A percentile compares a stretch with the other conserved stretches of the same genome.
Conservation (phyloP, 2,329 filamentous ascomycete species). For the Clonostachys solani region DNA sequence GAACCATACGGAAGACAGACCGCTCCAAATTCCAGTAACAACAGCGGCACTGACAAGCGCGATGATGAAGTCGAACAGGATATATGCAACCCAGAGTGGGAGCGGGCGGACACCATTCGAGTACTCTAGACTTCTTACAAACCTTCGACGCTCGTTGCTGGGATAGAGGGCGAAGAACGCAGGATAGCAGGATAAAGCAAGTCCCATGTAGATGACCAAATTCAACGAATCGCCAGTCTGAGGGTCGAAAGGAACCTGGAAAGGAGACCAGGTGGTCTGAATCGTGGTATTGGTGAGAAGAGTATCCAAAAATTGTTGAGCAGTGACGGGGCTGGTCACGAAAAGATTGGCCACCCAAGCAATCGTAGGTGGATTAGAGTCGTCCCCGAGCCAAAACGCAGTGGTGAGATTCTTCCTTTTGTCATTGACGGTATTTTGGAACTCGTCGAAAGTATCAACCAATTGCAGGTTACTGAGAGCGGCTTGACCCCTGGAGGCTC, state of each 20-base stretch:
- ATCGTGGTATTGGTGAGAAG: constrained; percentile 66
- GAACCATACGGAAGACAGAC: constrained; percentile 66
- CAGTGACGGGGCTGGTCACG: constrained; percentile 53
- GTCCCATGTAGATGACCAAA: constrained; percentile 74
- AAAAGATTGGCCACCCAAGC: constrained; percentile 65
- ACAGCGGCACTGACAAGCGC: constrained; percentile 63
- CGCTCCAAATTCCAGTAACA: constrained; percentile 64
- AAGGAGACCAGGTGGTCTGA: constrained; percentile 66
- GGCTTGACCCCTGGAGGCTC: not conserved
- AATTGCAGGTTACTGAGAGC: constrained; percentile 32
- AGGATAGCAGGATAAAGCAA: constrained; percentile 74
- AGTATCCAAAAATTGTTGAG: constrained; percentile 63
- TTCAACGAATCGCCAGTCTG: constrained; percentile 70
- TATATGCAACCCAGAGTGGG: constrained; percentile 82
- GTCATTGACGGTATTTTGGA: constrained; percentile 59
- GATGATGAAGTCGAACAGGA: constrained; percentile 74
- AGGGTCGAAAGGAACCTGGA: constrained; percentile 70
- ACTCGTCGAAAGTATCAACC: constrained; percentile 63
- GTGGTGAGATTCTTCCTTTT: constrained; percentile 67
- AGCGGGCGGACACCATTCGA: constrained; percentile 83
- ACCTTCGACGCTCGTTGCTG: constrained; percentile 73
- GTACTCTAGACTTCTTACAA: constrained; percentile 82
- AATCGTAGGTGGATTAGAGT: constrained; percentile 55
- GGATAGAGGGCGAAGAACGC: constrained; percentile 88
- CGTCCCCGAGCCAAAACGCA: constrained; percentile 71